Conservation (phyloP, 495 filamentous ascomycete species). For the Elaphomyces granulatus region DNA sequence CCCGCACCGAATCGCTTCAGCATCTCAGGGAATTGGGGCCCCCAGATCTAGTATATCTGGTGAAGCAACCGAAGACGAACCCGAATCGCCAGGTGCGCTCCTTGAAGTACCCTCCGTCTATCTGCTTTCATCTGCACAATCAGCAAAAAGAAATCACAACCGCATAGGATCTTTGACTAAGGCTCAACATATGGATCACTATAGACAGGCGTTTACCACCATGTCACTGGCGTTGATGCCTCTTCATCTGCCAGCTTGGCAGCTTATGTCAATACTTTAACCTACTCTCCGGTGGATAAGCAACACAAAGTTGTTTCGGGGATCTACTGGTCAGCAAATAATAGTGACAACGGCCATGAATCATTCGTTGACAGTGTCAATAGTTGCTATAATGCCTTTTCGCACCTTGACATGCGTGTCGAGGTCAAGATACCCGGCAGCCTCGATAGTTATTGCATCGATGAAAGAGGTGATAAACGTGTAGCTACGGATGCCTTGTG, state of each 20-base stretch:
- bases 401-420: conserved; percentile 93
- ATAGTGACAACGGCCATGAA: neutral
- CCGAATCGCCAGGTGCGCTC: conserved; percentile 33
- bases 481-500: conserved; percentile 84
- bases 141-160: no score
- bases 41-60: conserved; percentile 86
- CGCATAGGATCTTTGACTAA: no score
- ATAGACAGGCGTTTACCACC: conserved; percentile 87
- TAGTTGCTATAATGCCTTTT: conserved; percentile 99
- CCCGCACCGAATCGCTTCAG: conserved; percentile 73
- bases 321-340: conserved; percentile 67
- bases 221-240: conserved; percentile 94
- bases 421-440: conserved; percentile 91
- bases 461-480: conserved; percentile 87
- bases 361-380: neutral
- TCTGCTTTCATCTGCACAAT: no score
- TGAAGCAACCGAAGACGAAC: conserved; percentile 62
- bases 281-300: conserved; percentile 74
- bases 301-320: conserved; percentile 85
- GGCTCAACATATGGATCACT: neutral
- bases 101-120: neutral
- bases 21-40: conserved; percentile 84
- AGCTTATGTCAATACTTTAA: conserved; percentile 95
- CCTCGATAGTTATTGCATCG: conserved; percentile 90
- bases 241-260: conserved; percentile 94